Evolutionary conservation across 345 rosid genomes (phyloP).

Genomic region (Pseudoturritis turrita): DNA sequence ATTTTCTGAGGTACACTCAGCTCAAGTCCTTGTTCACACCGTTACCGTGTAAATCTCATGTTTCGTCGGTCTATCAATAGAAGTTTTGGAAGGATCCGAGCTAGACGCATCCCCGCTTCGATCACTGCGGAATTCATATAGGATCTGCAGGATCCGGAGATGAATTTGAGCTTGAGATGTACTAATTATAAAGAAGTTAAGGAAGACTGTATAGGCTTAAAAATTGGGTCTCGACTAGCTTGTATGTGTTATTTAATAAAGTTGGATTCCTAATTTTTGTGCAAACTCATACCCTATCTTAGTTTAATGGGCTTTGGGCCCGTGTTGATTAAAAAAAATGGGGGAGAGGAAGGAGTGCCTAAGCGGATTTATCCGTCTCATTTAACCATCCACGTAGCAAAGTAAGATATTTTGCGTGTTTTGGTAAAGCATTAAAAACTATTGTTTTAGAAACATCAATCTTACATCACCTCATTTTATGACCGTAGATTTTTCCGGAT

Average conservation of each 20-base stretch:
- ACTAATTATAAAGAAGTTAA: no score
- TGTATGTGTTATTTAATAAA: constrained; percentile 16
- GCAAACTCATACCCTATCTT: background rate
- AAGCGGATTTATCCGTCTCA: no score
- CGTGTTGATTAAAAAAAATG: background rate
- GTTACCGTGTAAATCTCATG: background rate
- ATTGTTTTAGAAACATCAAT: no score
- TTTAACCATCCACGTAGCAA: no score
- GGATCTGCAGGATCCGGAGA: background rate
- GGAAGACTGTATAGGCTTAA: background rate
- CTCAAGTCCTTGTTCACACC: constrained; percentile 43
- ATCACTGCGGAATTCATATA: background rate
- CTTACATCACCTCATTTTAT: no score
- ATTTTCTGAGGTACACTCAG: constrained; percentile 37
- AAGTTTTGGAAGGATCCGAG: background rate
- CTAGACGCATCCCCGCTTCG: background rate
- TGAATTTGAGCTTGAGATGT: no score
- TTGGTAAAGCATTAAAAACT: no score
- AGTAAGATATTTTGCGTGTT: no score
- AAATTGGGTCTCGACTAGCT: background rate
- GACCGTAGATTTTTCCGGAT: no score
- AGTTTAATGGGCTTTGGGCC: background rate
- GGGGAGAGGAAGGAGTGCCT: no score
- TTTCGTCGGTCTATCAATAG: background rate
- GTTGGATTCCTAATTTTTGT: background rate